These are phyloP conservation scores for Exidia glandulosa DNA, from an alignment of 768 basidiomycete genomes.

Conservation along the genomic window DNA sequence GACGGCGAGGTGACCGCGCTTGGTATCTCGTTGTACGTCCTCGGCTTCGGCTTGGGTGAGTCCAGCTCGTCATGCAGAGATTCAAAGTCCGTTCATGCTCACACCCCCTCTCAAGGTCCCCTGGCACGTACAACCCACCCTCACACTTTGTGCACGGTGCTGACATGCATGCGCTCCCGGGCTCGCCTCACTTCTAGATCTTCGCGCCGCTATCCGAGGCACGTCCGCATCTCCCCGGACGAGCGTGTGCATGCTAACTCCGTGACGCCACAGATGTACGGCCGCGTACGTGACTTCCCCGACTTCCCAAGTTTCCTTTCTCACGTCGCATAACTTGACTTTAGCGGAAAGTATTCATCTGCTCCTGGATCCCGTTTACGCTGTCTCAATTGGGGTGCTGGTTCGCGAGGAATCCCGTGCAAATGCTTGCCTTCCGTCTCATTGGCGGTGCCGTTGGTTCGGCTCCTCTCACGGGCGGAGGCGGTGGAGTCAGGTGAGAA, in stretches of 20 bases:
- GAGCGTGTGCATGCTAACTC: background rate
- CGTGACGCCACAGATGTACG: slow-evolving; percentile 32
- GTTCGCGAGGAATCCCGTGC: slow-evolving; percentile 35
- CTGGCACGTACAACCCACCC: too few relatives aligned
- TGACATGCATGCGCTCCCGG: too few relatives aligned
- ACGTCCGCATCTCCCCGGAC: slow-evolving; percentile 10
- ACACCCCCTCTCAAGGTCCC: too few relatives aligned
- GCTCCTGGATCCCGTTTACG: slow-evolving; percentile 38
- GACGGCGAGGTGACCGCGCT: slow-evolving; percentile 40
- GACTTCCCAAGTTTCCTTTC: background rate
- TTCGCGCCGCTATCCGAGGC: slow-evolving; percentile 52
- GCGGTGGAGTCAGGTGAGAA: slow-evolving; percentile 10
- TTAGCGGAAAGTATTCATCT: slow-evolving; percentile 44
- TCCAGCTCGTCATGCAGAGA: too few relatives aligned
- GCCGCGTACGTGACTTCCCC: slow-evolving; percentile 29
- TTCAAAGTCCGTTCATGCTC: too few relatives aligned
- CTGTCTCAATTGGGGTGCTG: slow-evolving; percentile 45
- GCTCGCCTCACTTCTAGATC: too few relatives aligned
- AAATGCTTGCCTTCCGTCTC: slow-evolving; percentile 40
- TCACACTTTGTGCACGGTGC: too few relatives aligned
- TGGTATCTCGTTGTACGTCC: slow-evolving; percentile 50
- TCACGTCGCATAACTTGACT: background rate
- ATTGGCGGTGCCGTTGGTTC: slow-evolving; percentile 50
- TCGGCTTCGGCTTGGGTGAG: slow-evolving; percentile 52
- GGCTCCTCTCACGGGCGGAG: slow-evolving; percentile 28